Percentiles rank a stretch among this genome's conserved stretches.
Evolutionary conservation across 371 early-diverging fungal genomes (phyloP).

Genomic region (Funneliformis caledonium): DNA sequence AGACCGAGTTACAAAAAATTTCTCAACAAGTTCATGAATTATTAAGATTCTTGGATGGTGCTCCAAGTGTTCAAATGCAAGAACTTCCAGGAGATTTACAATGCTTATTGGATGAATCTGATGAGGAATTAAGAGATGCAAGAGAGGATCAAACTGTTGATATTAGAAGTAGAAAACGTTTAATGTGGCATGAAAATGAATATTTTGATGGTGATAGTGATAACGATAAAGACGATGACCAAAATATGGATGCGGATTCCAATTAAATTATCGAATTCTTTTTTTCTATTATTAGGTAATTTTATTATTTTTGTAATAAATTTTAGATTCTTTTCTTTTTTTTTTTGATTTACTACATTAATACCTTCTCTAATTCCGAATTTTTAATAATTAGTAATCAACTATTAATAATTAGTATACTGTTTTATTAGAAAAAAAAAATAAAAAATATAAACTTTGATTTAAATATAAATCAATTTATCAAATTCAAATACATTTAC

Average conservation of each 20-base stretch:
- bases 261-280: neutral
- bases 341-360: too few species aligned
- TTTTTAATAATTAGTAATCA: too few species aligned
- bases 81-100: conserved; percentile 81
- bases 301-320: too few species aligned
- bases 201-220: conserved; percentile 35
- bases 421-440: too few species aligned
- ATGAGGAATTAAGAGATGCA: conserved; percentile 59
- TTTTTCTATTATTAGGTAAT: too few species aligned
- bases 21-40: conserved; percentile 88
- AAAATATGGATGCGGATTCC: neutral
- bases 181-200: conserved; percentile 32
- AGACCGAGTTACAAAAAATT: conserved; percentile 80
- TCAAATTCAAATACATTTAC: too few species aligned
- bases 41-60: conserved; percentile 84
- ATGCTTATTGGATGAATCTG: conserved; percentile 72
- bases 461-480: too few species aligned
- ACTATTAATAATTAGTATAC: too few species aligned
- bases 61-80: conserved; percentile 98
- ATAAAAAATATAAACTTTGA: too few species aligned
- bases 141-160: conserved; percentile 50
- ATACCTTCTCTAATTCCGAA: too few species aligned
- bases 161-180: neutral
- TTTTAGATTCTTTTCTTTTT: too few species aligned
- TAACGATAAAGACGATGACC: conserved; percentile 22